Base-by-base conservation (phyloP, 352 stramenopile genomes). In the Paralagenidium karlingii region DNA sequence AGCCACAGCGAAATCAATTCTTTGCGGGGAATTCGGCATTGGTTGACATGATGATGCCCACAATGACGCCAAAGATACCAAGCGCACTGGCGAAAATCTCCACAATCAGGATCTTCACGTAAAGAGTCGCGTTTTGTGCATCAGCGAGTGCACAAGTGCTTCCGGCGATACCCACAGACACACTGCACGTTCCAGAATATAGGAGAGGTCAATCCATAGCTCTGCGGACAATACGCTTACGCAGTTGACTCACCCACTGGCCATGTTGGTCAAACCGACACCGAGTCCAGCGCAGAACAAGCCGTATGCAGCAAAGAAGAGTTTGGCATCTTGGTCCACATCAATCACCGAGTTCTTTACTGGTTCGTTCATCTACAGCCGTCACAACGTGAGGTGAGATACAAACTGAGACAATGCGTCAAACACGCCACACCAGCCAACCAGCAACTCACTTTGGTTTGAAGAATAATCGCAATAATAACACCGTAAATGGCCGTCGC, bases 31-130 rank as follows among this genome's bases (percentile, higher is more conserved):
- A 97, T 45, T 93, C 70, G 11, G 86, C 91, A 48, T 95, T 94
- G 71, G 99, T 99, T 53, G 85, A 97, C 59, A 98, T 66, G 67
- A 99, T 99, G 58, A 99, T 99, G 45, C 90, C 89, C 24, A 98
- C 93, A 58, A 98, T 98, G 41, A 98, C 92, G 34, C 95, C 96
- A 51, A 99, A 99, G 53, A 99, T 99, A 37, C 95, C 96, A 38
- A 99, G 68, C 18, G 96, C 96, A 52, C 85, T 98, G 29, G 94
- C 95, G 60, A 99, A 99, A 89, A 99, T 99, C 74, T 98, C 93
- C n/a, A 98, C 88, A 68, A 98, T 97, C 44, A 99, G 74, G 68
- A 99, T 98, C 67, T 98, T 99, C 32, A 99, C 95, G 68, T 99
- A 99, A 19, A 99, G 66, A 33, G 74, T 81, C 19, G 87, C 73